Base-by-base conservation (phyloP, 2,329 filamentous ascomycete genomes). In the Fusarium drepaniforme region DNA sequence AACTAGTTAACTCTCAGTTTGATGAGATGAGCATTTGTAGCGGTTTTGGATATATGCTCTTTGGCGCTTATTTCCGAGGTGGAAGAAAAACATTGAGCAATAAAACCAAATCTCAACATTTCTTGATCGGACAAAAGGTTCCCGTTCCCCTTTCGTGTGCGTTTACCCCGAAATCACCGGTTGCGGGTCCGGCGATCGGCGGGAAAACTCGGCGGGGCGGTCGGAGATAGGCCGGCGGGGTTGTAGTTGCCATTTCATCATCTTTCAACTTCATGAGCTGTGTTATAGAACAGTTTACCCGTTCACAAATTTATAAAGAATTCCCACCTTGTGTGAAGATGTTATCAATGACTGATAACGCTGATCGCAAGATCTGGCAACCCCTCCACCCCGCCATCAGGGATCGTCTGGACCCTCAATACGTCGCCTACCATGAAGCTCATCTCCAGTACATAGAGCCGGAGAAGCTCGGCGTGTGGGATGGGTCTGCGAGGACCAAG, bases 401-500 rank as follows among this genome's bases (percentile, higher is more conserved):
- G 18, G 66, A 72, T 3, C 64, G 59, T 8, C 79, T 85, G 2
- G 83, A 85, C 74, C 81, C 82, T 13, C 80, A 85, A 66, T 85
- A 85, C 46, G 80, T 83, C 37, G 76, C 77, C 37, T 81, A 84
- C 58, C 84, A 85, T 69, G 82, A 85, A 35, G 66, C 79, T 35
- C 72, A 83, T 71, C 69, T 85, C 30, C 83, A 84, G 59, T 84
- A 82, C 66, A 76, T 85, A 42, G 72, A 76, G 23, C 81, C 81
- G 0, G 81, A 81, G 37, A 82, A 85, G 62, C 65, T 72, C 18
- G 78, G 72, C 30, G 68, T 67, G 6, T 85, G 84, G 84, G 80
- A 83, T 60, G 76, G 76, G 7, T 77, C 76, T 1, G 78, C 77
- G 9, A 78, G 83, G 11, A 76, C 67, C 6, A 68, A 66, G 16